phyloP scores from a whole-genome alignment of 2,329 filamentous ascomycete genomes.

The Hymenoscyphus fraxineus region DNA sequence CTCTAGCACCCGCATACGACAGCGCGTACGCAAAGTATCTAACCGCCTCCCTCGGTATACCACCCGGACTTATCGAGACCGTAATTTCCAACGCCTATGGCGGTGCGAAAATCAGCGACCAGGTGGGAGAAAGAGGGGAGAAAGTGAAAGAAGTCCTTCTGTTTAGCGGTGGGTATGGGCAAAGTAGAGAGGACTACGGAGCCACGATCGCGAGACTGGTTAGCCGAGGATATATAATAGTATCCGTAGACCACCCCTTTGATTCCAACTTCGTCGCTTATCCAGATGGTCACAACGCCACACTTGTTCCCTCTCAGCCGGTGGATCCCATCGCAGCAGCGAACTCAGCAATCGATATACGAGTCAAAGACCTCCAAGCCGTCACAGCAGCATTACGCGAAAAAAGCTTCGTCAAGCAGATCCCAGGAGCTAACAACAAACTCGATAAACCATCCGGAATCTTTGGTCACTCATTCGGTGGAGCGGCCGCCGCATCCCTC shows the following conservation, averaged over 20 bases:
- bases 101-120: constrained; percentile 9
- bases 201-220: constrained; percentile 5
- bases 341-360: background rate
- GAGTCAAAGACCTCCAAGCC: background rate
- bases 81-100: constrained; percentile 22
- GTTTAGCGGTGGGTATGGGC: constrained; percentile 32
- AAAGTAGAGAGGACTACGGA: constrained; percentile 28
- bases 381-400: background rate
- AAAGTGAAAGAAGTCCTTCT: constrained; percentile 26
- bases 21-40: constrained; percentile 28
- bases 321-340: background rate
- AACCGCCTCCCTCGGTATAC: constrained; percentile 23
- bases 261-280: constrained; percentile 32
- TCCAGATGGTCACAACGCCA: constrained; percentile 19
- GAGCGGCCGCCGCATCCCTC: constrained; percentile 31
- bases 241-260: constrained; percentile 34
- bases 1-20: constrained; percentile 27
- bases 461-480: constrained; percentile 23
- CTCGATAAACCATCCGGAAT: constrained; percentile 2
- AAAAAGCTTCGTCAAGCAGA: background rate
- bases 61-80: constrained; percentile 28
- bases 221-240: constrained; percentile 28
- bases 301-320: background rate
- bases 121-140: constrained; percentile 15
- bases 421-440: constrained; percentile 4